A percentile compares a stretch with the other conserved stretches of the same genome.
Conservation (phyloP, 768 basidiomycete genomes). For the Paxillus rubicundulus region DNA sequence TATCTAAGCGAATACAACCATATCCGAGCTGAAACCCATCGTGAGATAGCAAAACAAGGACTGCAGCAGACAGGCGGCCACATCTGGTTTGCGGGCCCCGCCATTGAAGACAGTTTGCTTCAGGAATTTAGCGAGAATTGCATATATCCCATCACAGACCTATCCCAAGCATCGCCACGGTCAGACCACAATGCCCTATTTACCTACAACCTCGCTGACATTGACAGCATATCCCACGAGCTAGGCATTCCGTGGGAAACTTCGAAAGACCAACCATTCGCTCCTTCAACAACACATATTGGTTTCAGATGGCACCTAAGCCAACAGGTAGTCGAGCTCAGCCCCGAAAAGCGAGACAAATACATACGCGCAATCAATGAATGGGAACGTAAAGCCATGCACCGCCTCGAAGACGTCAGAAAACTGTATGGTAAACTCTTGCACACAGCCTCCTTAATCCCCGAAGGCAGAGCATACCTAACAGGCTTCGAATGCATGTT, state of each 20-base stretch:
- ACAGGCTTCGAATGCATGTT: slow-evolving; percentile 39
- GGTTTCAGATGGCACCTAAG: slow-evolving; percentile 39
- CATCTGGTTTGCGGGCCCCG: too few species aligned
- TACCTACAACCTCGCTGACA: background rate
- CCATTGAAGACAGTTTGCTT: too few species aligned
- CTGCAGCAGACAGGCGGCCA: too few species aligned
- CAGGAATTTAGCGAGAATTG: too few species aligned
- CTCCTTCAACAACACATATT: background rate
- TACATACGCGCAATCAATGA: slow-evolving; percentile 6
- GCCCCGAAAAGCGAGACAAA: slow-evolving; percentile 21
- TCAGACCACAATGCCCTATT: background rate
- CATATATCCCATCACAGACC: too few species aligned
- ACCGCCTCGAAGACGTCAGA: slow-evolving; percentile 1
- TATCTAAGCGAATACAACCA: background rate
- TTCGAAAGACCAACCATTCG: slow-evolving; percentile 7
- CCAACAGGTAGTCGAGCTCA: slow-evolving; percentile 21
- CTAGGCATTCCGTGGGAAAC: slow-evolving; percentile 8
- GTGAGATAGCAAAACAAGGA: too few species aligned
- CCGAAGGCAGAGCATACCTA: slow-evolving; percentile 37
- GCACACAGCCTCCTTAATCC: slow-evolving; percentile 24
- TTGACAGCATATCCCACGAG: background rate
- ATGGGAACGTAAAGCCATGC: background rate
- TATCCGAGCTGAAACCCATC: background rate
- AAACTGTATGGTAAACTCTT: slow-evolving; percentile 4
- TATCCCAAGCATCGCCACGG: too few species aligned